Evolutionary conservation across 2,329 filamentous ascomycete species (phyloP).

Genomic region (Claviceps pusilla): DNA sequence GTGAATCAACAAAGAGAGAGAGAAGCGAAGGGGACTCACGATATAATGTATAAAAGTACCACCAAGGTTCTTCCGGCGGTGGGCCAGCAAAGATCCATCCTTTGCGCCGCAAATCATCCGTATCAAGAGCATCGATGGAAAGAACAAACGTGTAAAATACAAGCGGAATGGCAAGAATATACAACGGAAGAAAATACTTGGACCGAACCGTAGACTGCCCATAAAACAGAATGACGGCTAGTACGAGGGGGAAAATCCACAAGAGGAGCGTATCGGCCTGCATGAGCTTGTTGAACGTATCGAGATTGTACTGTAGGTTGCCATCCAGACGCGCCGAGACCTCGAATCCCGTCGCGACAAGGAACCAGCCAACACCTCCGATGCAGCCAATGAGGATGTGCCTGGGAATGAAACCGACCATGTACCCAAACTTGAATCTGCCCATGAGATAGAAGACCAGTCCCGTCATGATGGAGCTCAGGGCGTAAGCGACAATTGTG

Average conservation of each 20-base stretch:
- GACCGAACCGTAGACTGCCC: slow-evolving; percentile 63
- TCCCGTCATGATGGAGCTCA: slow-evolving; percentile 84
- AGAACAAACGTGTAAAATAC: slow-evolving; percentile 68
- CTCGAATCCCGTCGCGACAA: slow-evolving; percentile 81
- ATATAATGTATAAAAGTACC: slow-evolving; percentile 94
- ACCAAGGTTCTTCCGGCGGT: slow-evolving; percentile 77
- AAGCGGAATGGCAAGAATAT: slow-evolving; percentile 64
- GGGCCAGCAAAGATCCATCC: slow-evolving; percentile 92
- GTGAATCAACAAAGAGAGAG: background rate
- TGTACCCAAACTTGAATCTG: slow-evolving; percentile 69
- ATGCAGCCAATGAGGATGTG: slow-evolving; percentile 96
- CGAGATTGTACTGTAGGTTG: slow-evolving; percentile 65
- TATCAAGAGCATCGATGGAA: slow-evolving; percentile 50
- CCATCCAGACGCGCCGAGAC: slow-evolving; percentile 82
- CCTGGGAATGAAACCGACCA: slow-evolving; percentile 92
- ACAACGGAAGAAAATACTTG: slow-evolving; percentile 73
- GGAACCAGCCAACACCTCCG: slow-evolving; percentile 89
- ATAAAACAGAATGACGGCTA: slow-evolving; percentile 63
- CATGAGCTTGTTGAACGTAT: slow-evolving; percentile 62
- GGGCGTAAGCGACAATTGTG: slow-evolving; percentile 77
- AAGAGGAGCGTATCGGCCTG: slow-evolving; percentile 59
- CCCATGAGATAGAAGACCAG: slow-evolving; percentile 86
- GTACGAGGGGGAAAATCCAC: slow-evolving; percentile 65
- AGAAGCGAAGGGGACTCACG: slow-evolving; percentile 35
- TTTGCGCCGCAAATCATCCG: slow-evolving; percentile 49